Percentiles rank a stretch among this genome's conserved stretches.
Evolutionary conservation across 495 filamentous ascomycete species (phyloP).

Genomic region (Cladorrhinum samala): DNA sequence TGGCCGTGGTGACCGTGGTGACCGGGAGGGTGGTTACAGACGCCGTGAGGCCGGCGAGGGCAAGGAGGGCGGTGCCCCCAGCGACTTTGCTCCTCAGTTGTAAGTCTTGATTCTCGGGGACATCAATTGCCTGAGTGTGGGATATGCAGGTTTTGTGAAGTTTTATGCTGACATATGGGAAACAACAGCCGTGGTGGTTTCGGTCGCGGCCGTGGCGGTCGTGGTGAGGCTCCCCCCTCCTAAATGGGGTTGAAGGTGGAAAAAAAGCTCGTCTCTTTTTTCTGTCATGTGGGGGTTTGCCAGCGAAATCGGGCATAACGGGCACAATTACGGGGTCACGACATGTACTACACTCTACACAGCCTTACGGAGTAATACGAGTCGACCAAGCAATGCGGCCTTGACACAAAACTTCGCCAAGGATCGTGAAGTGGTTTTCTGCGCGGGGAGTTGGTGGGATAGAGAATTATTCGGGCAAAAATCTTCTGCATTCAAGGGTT

Average conservation of each 20-base stretch:
- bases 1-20: constrained; percentile 61
- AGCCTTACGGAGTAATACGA: constrained; percentile 27
- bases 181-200: constrained; percentile 73
- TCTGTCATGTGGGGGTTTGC: constrained; percentile 30
- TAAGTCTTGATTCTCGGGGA: constrained; percentile 33
- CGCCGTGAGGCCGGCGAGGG: constrained; percentile 79
- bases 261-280: constrained; percentile 19
- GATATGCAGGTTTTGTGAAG: constrained; percentile 1
- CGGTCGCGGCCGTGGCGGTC: constrained; percentile 81
- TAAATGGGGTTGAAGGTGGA: constrained; percentile 31
- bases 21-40: constrained; percentile 90
- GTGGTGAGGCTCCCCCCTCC: constrained; percentile 64
- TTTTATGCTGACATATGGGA: constrained; percentile 25
- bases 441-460: constrained; percentile 35
- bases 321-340: constrained; percentile 33
- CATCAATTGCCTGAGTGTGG: background rate
- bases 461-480: constrained; percentile 35
- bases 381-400: constrained; percentile 28
- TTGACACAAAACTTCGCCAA: constrained; percentile 14
- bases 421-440: constrained; percentile 28
- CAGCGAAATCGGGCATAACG: constrained; percentile 24
- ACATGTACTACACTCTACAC: constrained; percentile 43
- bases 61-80: constrained; percentile 93
- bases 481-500: constrained; percentile 34
- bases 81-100: constrained; percentile 93